phyloP scores from a whole-genome alignment of 75 land plant genomes.

The Picea glauca region DNA sequence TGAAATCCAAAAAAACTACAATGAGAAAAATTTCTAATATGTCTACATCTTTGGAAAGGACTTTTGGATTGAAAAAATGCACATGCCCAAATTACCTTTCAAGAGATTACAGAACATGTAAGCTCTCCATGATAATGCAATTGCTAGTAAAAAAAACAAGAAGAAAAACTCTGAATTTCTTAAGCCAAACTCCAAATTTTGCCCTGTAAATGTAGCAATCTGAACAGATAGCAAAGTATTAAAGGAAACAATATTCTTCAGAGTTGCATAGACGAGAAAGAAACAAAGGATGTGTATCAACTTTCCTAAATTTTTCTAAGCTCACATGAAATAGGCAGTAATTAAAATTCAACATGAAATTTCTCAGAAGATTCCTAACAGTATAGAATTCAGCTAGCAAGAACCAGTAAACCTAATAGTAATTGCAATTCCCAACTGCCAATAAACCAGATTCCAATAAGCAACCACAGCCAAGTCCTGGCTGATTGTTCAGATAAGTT shows the following conservation, averaged over 20 bases:
- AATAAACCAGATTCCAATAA: too few relatives aligned
- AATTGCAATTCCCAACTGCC: too few relatives aligned
- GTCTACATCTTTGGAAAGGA: neutral
- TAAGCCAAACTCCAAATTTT: too few relatives aligned
- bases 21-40: neutral
- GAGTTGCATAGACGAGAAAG: neutral
- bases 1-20: conserved; percentile 14
- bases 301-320: too few relatives aligned
- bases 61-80: neutral
- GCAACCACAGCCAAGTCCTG: neutral
- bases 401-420: too few relatives aligned
- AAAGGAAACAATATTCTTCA: neutral
- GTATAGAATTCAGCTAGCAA: too few relatives aligned
- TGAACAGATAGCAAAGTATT: neutral
- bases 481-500: neutral
- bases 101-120: neutral
- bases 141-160: too few relatives aligned
- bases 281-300: neutral
- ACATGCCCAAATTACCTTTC: neutral
- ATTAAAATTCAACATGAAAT: too few relatives aligned
- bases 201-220: neutral
- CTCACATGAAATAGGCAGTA: too few relatives aligned
- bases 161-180: too few relatives aligned
- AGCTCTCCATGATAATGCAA: neutral
- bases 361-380: too few relatives aligned